Evolutionary conservation across 139 green algal genomes (phyloP).

Genomic region (Diplosphaera chodatii): DNA sequence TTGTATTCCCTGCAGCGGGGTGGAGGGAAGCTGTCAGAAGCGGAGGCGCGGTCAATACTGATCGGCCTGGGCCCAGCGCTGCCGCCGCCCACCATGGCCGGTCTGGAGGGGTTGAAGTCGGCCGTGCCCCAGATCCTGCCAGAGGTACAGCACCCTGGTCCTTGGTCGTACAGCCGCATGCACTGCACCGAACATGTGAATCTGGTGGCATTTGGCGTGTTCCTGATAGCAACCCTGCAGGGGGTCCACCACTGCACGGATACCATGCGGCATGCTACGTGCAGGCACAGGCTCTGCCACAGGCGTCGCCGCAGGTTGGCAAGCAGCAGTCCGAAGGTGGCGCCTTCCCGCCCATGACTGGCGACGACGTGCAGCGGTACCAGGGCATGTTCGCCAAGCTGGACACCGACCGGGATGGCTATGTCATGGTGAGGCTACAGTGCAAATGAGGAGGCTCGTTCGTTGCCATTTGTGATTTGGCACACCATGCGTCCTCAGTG

Average conservation of each 20-base stretch:
- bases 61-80: conserved; percentile 50
- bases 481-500: too few species aligned
- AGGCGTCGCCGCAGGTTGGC: background rate
- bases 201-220: too few species aligned
- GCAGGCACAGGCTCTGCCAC: background rate
- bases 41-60: conserved; percentile 42
- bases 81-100: conserved; percentile 44
- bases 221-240: too few species aligned
- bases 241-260: too few species aligned
- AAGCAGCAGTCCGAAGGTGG: background rate
- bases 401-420: conserved; percentile 64
- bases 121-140: background rate
- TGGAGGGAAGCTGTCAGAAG: conserved; percentile 33
- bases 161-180: too few species aligned
- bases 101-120: conserved; percentile 16
- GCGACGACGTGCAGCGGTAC: conserved; percentile 51
- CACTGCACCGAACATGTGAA: too few species aligned
- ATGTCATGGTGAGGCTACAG: conserved; percentile 2
- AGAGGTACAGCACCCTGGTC: background rate
- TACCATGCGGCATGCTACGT: too few species aligned
- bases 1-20: conserved; percentile 22
- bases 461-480: too few species aligned
- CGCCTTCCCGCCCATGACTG: conserved; percentile 46
- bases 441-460: too few species aligned
- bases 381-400: conserved; percentile 57